Base-by-base conservation (phyloP, 805 yeast genomes). In the Babjeviella inositovora region DNA sequence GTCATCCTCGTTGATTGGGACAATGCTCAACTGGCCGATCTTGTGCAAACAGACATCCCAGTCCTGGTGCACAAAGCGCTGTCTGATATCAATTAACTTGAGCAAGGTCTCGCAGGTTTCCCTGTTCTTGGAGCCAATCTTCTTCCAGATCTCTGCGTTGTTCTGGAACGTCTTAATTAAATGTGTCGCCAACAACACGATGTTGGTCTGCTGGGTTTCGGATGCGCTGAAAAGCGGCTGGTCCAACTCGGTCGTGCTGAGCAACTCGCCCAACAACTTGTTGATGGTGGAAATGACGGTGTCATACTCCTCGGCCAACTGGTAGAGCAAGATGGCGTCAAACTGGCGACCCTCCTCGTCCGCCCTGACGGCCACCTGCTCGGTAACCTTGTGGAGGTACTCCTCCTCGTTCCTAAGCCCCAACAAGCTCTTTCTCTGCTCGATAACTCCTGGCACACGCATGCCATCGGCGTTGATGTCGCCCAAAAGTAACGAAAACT, bases 271-370 rank as follows among this genome's bases (percentile, higher is more conserved):
- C 17, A 90, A 52, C 15, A 81, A 50, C 35, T 70, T 63, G 50
- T 80, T 84, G 32, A 84, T 67, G 28, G 82, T 62, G 2, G 63
- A 46, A 6, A 87, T 62, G 8, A 82, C 96, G 15, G 76, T 71
- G 39, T 77, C 76, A 43, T 76, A 76, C 34, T 85, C 93, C 47
- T 80, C 92, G 22, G 93, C 70, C 32, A 87, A 62, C 47, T 85
- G 94, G 43, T 80, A 87, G 25, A 90, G 59, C 27, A 80, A 55
- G 30, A 90, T 62, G 11, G 95, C 80, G 40, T 90, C 97, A 30
- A 74, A 69, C 8, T 70, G 60, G 39, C 93, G 63, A 6, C 96
- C 96, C 38, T 85, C 97, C 34, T 81, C 90, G 37, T 80, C 90
- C 9, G 95, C 93, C 34, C 69, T 70, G 20, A 60, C 60, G 3